A percentile compares a stretch with the other conserved stretches of the same genome.
phyloP scores from a whole-genome alignment of 1,284 basidiomycete genomes.

The Inonotus obliquus region DNA sequence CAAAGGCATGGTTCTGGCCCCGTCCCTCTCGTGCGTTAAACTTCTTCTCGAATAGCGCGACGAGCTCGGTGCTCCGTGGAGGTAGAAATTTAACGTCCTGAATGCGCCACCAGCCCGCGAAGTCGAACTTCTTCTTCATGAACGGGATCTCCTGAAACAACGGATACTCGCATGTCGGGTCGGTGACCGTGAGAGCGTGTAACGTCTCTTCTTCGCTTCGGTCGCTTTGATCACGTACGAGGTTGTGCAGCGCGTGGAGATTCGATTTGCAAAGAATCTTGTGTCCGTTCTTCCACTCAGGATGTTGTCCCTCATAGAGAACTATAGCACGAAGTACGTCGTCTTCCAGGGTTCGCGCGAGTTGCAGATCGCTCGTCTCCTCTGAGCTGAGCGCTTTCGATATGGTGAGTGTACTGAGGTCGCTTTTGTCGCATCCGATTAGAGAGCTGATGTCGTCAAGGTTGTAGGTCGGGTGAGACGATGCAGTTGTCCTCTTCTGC shows the following conservation, averaged over 20 bases:
- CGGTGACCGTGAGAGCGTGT: neutral
- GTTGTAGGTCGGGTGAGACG: neutral
- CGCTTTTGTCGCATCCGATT: neutral
- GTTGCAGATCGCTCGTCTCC: neutral
- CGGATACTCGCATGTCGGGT: neutral
- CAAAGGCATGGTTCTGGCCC: neutral
- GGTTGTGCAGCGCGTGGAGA: constrained; percentile 4
- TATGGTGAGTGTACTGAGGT: constrained; percentile 7
- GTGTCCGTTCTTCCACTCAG: constrained; percentile 7
- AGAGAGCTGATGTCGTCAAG: neutral
- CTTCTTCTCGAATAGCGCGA: constrained; percentile 10
- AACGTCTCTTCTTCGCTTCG: neutral
- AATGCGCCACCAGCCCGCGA: constrained; percentile 13
- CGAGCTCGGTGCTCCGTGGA: constrained; percentile 6
- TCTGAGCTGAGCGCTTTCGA: neutral
- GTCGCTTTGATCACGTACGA: neutral
- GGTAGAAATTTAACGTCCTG: neutral
- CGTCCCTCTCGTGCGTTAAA: neutral
- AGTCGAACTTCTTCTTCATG: constrained; percentile 6
- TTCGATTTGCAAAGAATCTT: constrained; percentile 16
- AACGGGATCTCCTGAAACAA: constrained; percentile 11
- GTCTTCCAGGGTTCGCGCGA: neutral
- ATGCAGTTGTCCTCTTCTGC: neutral
- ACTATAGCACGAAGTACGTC: constrained; percentile 4
- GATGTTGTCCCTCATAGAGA: constrained; percentile 11